Evolutionary conservation across 192 early-diverging fungal genomes (phyloP).

Genomic region (Backusella psychrophila): DNA sequence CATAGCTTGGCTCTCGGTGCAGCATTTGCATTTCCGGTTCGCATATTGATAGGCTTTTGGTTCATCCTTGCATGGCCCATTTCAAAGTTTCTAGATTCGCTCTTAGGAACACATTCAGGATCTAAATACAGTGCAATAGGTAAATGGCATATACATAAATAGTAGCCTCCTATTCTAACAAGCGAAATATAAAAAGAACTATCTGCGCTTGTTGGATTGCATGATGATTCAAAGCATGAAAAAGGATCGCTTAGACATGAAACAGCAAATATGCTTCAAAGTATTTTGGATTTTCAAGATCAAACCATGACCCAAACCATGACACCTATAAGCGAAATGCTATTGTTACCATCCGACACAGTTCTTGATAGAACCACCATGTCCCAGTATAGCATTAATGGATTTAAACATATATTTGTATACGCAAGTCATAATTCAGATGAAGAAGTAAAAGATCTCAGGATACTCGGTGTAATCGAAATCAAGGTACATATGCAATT

Average conservation of each 20-base stretch:
- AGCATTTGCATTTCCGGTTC: conserved; percentile 75
- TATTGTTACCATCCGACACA: conserved; percentile 51
- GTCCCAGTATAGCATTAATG: background rate
- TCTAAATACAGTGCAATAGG: conserved; percentile 72
- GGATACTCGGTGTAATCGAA: background rate
- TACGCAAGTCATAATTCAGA: background rate
- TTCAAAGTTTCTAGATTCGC: conserved; percentile 74
- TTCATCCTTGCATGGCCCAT: conserved; percentile 81
- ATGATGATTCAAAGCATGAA: conserved; percentile 45
- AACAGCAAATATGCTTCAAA: conserved; percentile 67
- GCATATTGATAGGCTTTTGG: conserved; percentile 52
- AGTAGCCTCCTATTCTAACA: background rate
- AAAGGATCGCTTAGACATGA: conserved; percentile 62
- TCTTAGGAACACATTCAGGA: conserved; percentile 79
- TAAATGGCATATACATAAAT: conserved; percentile 6
- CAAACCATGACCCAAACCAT: conserved; percentile 59
- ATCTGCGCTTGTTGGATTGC: conserved; percentile 62
- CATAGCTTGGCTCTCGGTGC: conserved; percentile 90
- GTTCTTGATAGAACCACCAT: conserved; percentile 36
- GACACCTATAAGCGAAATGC: conserved; percentile 59
- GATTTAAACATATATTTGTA: conserved; percentile 3
- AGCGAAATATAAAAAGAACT: conserved; percentile 37
- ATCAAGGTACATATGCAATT: background rate
- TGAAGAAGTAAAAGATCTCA: background rate
- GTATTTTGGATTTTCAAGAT: conserved; percentile 63